Base-by-base conservation (phyloP, 2,329 filamentous ascomycete genomes). In the Pseudocercospora musae region DNA sequence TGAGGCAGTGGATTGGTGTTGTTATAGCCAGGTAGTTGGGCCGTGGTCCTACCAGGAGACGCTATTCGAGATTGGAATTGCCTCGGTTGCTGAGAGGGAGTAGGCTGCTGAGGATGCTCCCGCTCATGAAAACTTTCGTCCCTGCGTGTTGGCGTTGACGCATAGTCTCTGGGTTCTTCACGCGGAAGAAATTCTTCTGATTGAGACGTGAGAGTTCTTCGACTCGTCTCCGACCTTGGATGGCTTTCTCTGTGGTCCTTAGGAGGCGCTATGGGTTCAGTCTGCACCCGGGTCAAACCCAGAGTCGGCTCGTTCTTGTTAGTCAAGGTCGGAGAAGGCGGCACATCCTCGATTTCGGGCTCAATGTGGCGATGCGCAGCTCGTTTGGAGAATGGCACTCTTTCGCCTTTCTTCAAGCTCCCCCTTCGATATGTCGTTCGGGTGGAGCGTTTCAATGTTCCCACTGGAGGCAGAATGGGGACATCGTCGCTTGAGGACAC, bases 371-470 rank as follows among this genome's bases (percentile, higher is more conserved):
- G 85, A 48, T 85, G 84, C 4, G 82, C 82, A 49, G 87, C 81
- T 42, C 94, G 85, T 75, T 91, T 91, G 0, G 91, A 89, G 68
- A 92, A 89, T 0, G 89, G 87, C 3, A 87, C 81, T 58, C 90
- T 85, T 63, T 95, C 90, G 23, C 90, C 89, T 68, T 88, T 91
- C 56, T 90, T 88, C 65, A 96, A 76, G 78, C 93, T 97, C 33
- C 93, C 93, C 62, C 91, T 91, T 70, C 93, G 84, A 75, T 98
- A 98, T 25, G 91, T 94, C 4, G 95, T 99, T 59, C 91, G 86
- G 20, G 92, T 99, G 11, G 95, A 97, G 65, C 95, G 86, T 69
- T 95, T 89, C 54, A 99, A 79, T 31, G 91, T 87, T 3, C 91
- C 91, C 79, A 60, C 84, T 87, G 61, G 85, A 1, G 92, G 90